These are phyloP conservation scores for Aureobasidium sp. DNA, from an alignment of 2,329 filamentous ascomycete species.

Conservation along the genomic window DNA sequence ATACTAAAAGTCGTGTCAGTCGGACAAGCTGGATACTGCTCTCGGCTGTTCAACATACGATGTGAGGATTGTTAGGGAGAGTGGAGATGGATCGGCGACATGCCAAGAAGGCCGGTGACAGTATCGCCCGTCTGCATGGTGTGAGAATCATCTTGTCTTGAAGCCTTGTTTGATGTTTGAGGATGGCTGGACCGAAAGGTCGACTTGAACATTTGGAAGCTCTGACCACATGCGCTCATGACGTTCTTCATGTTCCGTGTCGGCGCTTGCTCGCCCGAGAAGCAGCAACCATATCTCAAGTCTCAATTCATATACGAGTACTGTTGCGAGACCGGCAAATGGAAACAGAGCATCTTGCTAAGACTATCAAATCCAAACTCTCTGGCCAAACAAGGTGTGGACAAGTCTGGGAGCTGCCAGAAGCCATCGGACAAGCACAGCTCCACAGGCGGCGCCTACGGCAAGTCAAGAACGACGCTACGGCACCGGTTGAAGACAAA, in stretches of 20 bases:
- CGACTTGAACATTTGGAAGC: not conserved
- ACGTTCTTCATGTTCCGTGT: not conserved
- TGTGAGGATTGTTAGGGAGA: conserved; percentile 36
- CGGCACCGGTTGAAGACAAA: not conserved
- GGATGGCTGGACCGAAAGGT: not conserved
- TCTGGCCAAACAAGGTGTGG: not conserved
- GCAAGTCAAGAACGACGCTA: conserved; percentile 1
- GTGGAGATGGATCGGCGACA: conserved; percentile 28
- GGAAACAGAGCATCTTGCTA: not conserved
- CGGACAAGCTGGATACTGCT: not conserved
- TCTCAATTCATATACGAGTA: not conserved
- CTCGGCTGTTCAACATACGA: conserved; percentile 21
- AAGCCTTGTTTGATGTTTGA: not conserved
- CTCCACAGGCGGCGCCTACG: not conserved
- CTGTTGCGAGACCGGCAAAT: not conserved
- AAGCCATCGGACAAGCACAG: not conserved
- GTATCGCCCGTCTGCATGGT: not conserved
- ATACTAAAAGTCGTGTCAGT: conserved; percentile 31
- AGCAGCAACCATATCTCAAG: not conserved
- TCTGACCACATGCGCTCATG: conserved; percentile 3
- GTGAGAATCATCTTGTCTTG: conserved; percentile 6
- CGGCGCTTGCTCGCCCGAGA: not conserved
- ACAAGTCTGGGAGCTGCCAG: not conserved
- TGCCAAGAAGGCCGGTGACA: not conserved
- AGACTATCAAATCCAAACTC: not conserved